Evolutionary conservation across 257 asterid genomes (phyloP), one percentile per base, ranked within the genome.

Genomic region (Fraxinus americana): DNA sequence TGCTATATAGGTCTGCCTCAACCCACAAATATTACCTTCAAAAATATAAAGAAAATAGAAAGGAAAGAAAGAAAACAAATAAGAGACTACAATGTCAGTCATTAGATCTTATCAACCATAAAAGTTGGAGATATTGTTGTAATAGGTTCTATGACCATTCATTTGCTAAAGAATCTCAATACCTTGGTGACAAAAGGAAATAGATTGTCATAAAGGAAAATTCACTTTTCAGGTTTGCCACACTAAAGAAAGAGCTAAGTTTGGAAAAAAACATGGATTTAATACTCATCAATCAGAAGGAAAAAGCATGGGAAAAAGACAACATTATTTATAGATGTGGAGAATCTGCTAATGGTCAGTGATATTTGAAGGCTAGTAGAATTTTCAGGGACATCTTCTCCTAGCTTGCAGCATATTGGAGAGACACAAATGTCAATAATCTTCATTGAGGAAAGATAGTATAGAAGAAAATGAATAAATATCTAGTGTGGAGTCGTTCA

Each of bases 221-320:
- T n/a, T 48, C 38, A 67, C 80, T 50, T 41, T 67, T 23, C 75
- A 52, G 35, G 25, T 69, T 68, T 21, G 59, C 66, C 72, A n/a
- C 19, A 74, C 41, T 54, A 12, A 67, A 63, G 35, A 34, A 74
- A 11, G 7, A 27, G 25, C 54, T 19, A 45, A 67, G 13, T 73
- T 59, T 48, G 34, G 67, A 63, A 27, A 48, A 45, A 13, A 30
- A 48, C 57, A 14, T 4, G 1, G 29, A 59, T 78, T 35, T 5
- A 34, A n/a, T 10, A 6, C 48, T 57, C 57, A 48, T 48, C 57
- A 48, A 13, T 48, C 7, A 14, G 57, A 48, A 48, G n/a, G n/a
- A 48, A 48, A 48, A 14, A 14, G n/a, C n/a, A 48, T 14, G n/a
- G 57, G 57, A 48, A 48, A 48, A 48, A 2, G n/a, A 48, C 54